A percentile compares a stretch with the other conserved stretches of the same genome.
These are phyloP conservation scores for Dothideomycetes sp. DNA, from an alignment of 2,329 filamentous ascomycete genomes.

Conservation along the genomic window DNA sequence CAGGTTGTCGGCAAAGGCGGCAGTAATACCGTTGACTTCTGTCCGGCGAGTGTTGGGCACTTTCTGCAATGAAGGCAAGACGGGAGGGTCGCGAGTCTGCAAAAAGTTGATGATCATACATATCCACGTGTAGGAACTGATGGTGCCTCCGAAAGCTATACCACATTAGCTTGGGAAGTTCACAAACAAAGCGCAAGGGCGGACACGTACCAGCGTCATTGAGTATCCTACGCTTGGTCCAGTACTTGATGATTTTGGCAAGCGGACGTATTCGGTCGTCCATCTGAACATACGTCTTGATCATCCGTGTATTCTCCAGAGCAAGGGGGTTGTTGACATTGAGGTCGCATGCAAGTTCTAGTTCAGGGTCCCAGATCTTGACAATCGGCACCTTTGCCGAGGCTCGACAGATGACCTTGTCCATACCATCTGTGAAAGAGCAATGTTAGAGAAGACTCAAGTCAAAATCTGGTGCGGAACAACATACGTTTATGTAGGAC, in stretches of 20 bases:
- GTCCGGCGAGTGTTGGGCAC: slow-evolving; percentile 53
- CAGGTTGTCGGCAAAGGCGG: slow-evolving; percentile 80
- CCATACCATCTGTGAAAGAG: slow-evolving; percentile 68
- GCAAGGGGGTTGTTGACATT: slow-evolving; percentile 97
- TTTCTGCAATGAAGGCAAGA: slow-evolving; percentile 79
- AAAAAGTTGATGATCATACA: slow-evolving; percentile 96
- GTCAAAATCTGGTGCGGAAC: not conserved
- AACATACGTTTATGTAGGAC: slow-evolving; percentile 73
- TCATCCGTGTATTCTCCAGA: slow-evolving; percentile 94
- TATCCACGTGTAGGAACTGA: slow-evolving; percentile 99
- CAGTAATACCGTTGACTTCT: slow-evolving; percentile 55
- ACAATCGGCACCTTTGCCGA: slow-evolving; percentile 96
- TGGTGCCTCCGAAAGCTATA: slow-evolving; percentile 77
- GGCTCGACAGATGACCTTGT: slow-evolving; percentile 89
- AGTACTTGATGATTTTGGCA: slow-evolving; percentile 96
- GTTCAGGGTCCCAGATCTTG: slow-evolving; percentile 94
- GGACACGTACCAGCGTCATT: slow-evolving; percentile 91
- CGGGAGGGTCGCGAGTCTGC: slow-evolving; percentile 73
- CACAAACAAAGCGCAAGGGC: not conserved
- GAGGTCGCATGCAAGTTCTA: slow-evolving; percentile 87
- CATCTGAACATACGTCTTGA: slow-evolving; percentile 90
- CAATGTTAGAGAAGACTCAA: not conserved
- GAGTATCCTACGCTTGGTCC: slow-evolving; percentile 84
- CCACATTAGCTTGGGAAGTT: slow-evolving; percentile 6
- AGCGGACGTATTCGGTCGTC: slow-evolving; percentile 83